Base-by-base conservation (phyloP, 176 grass and related monocot species). In the Oryza punctata region DNA sequence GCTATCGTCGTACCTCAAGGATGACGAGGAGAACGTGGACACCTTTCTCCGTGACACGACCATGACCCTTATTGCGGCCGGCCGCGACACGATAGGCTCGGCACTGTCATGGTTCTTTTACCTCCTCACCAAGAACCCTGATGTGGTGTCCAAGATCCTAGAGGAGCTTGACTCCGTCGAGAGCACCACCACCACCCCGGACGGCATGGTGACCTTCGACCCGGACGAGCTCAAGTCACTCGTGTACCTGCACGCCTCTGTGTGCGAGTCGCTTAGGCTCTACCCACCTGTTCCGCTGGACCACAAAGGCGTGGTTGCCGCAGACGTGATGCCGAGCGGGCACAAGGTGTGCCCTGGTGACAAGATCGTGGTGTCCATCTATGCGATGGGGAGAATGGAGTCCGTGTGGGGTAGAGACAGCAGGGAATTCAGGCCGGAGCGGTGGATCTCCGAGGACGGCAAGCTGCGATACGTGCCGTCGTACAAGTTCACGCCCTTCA, bases 51-150 rank as follows among this genome's bases (percentile, higher is more conserved):
- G 88, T 26, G 93, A 95, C 85, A 92, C 90, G 16, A 83, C 88
- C 25, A 49, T 95, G 38, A 95, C 92, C 82, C 86, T 95, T 1
- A 92, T 95, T 88, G 85, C 90, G 2, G 93, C 90, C 10, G 93
- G 90, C 12, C 88, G 93, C 7, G 93, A 95, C 82, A 90, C 88
- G 0, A 90, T 85, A 5, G 93, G 88, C 7, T 88, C 82, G n/a
- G 93, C 69, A n/a, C 88, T 95, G 3, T 82, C 90, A 2, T 95
- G 93, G 93, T 92, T 95, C 78, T 88, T 92, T 66, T 90, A 91
- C 85, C 78, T 86, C 35, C 85, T 95, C 7, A 80, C 85, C 2
- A 67, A 63, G 49, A 83, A 90, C 60, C 88, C 90, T 0, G 15
- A 0, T 3, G 90, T 88, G 10, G 85, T 70, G 44, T 1, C 15